Base-by-base conservation (phyloP, 1,139 yeast species). In the Lodderomyces parapsilosis region DNA sequence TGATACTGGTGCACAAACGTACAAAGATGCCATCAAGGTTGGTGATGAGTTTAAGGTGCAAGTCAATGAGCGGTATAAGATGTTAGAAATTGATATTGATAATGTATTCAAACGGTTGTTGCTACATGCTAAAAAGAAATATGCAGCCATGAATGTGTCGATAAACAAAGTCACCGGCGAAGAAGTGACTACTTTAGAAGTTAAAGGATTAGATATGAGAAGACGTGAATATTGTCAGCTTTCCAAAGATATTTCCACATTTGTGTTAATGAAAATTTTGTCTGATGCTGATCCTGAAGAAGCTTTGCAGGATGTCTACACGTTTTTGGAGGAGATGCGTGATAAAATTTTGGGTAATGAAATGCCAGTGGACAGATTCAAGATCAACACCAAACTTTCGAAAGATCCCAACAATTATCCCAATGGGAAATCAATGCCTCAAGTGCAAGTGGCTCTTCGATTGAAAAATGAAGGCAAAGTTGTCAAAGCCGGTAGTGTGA, bases 181-280 rank as follows among this genome's bases (percentile, higher is more conserved):
- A 43, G 87, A 79, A 53, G 56, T 59, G 2, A 65, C 81, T 4
- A 63, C 72, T 24, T 72, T 93, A 51, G 98, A 93, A 62, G 96
- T 93, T 28, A 94, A 93, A 62, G 99, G 99, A 58, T 76, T 94
- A 46, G 99, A 94, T 69, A 85, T 94, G 96, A 83, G 81, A 61
- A 89, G 99, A 65, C 88, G 99, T 71, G 99, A 93, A 63, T 93
- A 80, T 62, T 90, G 98, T 68, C 95, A 89, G 44, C 68, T 93
- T 42, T 88, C 98, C 0, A 94, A 91, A 60, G 96, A 91, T 46
- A 81, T 86, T 2, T 89, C 97, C 0, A 80, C 82, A 27, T 84
- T 74, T 61, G 88, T 89, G 7, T 72, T 93, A 54, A 75, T 83
- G 54, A 80, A 86, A 51, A 71, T 93, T 39, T 71, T 93, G 28